phyloP scores from a whole-genome alignment of 1,284 basidiomycete species.

The Phellopilus nigrolimitatus region DNA sequence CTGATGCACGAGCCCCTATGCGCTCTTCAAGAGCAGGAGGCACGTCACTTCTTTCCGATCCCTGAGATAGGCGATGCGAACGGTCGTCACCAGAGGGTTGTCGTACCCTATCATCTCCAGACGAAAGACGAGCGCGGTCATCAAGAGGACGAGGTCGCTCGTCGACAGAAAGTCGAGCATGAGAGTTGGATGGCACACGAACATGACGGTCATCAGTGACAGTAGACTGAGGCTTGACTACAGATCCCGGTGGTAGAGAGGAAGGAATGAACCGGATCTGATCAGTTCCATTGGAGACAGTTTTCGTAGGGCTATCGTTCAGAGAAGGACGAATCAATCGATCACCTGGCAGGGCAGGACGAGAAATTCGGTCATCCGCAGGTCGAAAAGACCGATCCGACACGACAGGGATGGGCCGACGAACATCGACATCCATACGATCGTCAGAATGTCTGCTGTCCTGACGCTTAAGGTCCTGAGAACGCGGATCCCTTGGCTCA shows the following conservation, averaged over 20 bases:
- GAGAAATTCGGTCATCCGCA: conserved; percentile 4
- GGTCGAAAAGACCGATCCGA: conserved; percentile 1
- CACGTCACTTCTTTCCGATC: not conserved
- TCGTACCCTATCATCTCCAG: not conserved
- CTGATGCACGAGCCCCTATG: conserved; percentile 3
- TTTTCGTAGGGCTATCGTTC: not conserved
- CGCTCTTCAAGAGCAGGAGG: conserved; percentile 12
- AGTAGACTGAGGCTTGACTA: conserved; percentile 2
- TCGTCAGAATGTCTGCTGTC: conserved; percentile 6
- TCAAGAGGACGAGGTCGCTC: conserved; percentile 3
- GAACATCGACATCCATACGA: conserved; percentile 4
- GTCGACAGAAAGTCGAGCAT: conserved; percentile 7
- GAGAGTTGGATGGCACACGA: not conserved
- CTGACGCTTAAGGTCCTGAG: conserved; percentile 8
- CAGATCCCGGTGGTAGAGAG: not conserved
- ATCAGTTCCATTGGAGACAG: not conserved
- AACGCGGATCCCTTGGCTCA: not conserved
- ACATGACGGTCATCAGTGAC: not conserved
- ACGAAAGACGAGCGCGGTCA: not conserved
- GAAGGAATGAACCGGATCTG: not conserved
- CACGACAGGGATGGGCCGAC: not conserved
- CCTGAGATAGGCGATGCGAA: not conserved
- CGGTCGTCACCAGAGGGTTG: not conserved
- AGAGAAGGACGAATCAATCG: not conserved
- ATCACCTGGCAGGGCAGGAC: not conserved